phyloP scores from a whole-genome alignment of 441 rosid genomes.

The Pelargonium exstipulatum region DNA sequence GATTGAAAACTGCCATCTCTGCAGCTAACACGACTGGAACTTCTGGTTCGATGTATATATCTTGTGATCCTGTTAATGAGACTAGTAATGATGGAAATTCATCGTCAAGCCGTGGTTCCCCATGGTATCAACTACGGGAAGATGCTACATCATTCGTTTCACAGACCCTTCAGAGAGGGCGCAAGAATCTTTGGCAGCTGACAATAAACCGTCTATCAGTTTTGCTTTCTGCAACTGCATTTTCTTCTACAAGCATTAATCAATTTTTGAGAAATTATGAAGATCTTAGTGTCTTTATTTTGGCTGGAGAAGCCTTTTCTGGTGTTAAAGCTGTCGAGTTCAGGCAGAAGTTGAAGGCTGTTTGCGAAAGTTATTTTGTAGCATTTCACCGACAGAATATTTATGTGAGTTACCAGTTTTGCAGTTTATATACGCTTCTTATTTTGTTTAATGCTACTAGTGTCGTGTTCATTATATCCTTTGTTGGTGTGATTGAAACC shows the following conservation, averaged over 20 bases:
- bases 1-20: no score
- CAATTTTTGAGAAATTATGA: conserved; percentile 91
- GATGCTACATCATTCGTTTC: conserved; percentile 86
- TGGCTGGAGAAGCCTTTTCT: conserved; percentile 97
- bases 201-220: conserved; percentile 87
- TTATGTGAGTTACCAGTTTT: conserved; percentile 47
- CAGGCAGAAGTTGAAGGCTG: conserved; percentile 85
- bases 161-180: conserved; percentile 82
- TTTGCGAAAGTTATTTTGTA: conserved; percentile 74
- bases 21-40: conserved; percentile 29
- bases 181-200: conserved; percentile 97
- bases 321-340: conserved; percentile 89
- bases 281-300: conserved; percentile 74
- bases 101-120: conserved; percentile 67
- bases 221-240: conserved; percentile 82
- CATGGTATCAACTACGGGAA: conserved; percentile 90
- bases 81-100: conserved; percentile 45
- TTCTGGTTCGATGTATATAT: conserved; percentile 25
- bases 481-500: not conserved
- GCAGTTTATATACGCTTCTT: not conserved
- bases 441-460: conserved; percentile 2
- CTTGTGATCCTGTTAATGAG: conserved; percentile 35
- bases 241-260: conserved; percentile 81
- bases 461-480: not conserved
- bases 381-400: conserved; percentile 89